Percentiles rank a stretch among this genome's conserved stretches.
Conservation (phyloP, 1,139 yeast species). For the Suhomyces yuchorum region DNA sequence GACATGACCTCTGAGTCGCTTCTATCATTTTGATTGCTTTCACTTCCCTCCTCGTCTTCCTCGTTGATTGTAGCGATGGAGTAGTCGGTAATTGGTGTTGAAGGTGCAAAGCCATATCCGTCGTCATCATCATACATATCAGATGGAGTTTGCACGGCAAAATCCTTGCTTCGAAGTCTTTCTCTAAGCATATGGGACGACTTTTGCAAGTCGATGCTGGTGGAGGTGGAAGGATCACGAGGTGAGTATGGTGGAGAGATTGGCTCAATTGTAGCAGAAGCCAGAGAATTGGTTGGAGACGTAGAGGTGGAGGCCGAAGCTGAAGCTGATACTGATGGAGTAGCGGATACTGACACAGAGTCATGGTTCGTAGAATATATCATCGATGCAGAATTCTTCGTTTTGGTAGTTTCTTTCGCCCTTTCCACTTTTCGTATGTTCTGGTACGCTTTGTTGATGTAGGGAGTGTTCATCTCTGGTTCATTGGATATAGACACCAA, state of each 20-base stretch:
- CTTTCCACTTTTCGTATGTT: background rate
- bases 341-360: background rate
- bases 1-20: constrained; percentile 3
- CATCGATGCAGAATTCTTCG: background rate
- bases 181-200: constrained; percentile 4
- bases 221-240: constrained; percentile 1
- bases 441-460: constrained; percentile 1
- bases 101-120: constrained; percentile 10
- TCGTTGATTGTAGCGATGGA: constrained; percentile 3
- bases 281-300: background rate
- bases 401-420: background rate
- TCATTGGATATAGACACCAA: background rate
- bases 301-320: background rate
- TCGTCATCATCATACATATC: constrained; percentile 15
- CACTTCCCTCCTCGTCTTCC: constrained; percentile 6
- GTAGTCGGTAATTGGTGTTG: background rate
- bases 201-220: background rate
- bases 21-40: background rate
- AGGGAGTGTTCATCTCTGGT: constrained; percentile 8
- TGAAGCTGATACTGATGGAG: background rate
- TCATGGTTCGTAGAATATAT: background rate
- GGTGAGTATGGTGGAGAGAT: constrained; percentile 14
- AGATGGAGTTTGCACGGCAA: background rate
- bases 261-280: constrained; percentile 3
- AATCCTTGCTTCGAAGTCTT: constrained; percentile 8